Evolutionary conservation across 352 stramenopile species (phyloP).

Genomic region (Pythium rishiriense): DNA sequence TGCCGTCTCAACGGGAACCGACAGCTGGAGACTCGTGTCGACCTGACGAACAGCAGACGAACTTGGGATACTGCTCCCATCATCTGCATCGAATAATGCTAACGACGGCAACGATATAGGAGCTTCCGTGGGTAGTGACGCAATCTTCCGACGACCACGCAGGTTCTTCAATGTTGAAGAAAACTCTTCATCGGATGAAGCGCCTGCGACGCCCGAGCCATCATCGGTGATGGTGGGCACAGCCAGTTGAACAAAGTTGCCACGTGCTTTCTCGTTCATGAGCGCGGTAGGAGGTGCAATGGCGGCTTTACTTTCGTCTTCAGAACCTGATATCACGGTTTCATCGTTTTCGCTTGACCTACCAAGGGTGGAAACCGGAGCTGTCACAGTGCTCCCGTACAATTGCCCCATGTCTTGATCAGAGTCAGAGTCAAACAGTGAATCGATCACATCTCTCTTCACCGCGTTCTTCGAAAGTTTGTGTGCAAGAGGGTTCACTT

Average conservation of each 20-base stretch:
- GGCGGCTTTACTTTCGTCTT: not conserved
- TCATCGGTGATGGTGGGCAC: not conserved
- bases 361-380: not conserved
- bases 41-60: not conserved
- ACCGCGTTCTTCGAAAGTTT: not conserved
- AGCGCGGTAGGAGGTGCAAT: not conserved
- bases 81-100: not conserved
- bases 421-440: constrained; percentile 55
- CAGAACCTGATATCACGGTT: not conserved
- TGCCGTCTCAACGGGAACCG: not conserved
- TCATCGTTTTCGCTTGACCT: not conserved
- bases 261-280: not conserved
- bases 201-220: not conserved
- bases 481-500: not conserved
- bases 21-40: not conserved
- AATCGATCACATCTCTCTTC: constrained; percentile 57
- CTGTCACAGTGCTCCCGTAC: constrained; percentile 17
- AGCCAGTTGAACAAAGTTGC: not conserved
- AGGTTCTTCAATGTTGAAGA: constrained; percentile 23
- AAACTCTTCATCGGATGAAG: constrained; percentile 33
- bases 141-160: not conserved
- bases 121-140: not conserved
- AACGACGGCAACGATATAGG: not conserved
- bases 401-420: constrained; percentile 47
- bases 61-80: not conserved